Base-by-base conservation (phyloP, 2,329 filamentous ascomycete genomes). In the Nemania diffusa region DNA sequence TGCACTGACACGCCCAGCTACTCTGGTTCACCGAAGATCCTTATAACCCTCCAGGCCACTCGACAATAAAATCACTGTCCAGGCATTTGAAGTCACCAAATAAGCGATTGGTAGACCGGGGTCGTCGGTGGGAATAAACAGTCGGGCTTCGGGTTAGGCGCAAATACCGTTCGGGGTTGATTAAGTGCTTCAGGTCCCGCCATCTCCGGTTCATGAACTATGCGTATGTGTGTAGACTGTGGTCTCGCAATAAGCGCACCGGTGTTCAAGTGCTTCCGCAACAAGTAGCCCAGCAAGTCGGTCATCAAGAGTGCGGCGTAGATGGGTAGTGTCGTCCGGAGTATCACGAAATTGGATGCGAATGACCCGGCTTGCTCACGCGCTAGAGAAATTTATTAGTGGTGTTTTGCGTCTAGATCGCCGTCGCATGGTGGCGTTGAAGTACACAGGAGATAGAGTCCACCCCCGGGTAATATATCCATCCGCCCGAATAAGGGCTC, bases 401-500 rank as follows among this genome's bases (percentile, higher is more conserved):
- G 26, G 29, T 27, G 17, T 27, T 50, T 17, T 24, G 24, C 11
- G 32, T 32, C 46, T 29, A 15, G 53, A 56, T 56, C 34, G 37
- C 9, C 52, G 20, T 3, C 24, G 46, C 46, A 27, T 26, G 24
- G 46, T 50, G 22, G 9, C 24, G 9, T 24, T 8, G n/a, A 48
- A 24, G 44, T 3, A 22, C 5, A 9, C 29, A 32, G 9, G 29
- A 32, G 9, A 9, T 7, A 8, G 20, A 15, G 22, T 20, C 22
- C 11, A 20, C 13, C 24, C 13, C 24, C 13, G 46, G 24, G 24
- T 50, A 24, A 24, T 27, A 1, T 27, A 27, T 50, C 46, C 46
- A 27, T 50, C 46, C 24, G 46, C 46, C 46, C 46, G 46, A 50
- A 26, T 27, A 50, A 27, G 46, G 46, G 46, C 27, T 24, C 46